Evolutionary conservation across 768 basidiomycete species (phyloP).

Genomic region (Lactifluus piperatus): DNA sequence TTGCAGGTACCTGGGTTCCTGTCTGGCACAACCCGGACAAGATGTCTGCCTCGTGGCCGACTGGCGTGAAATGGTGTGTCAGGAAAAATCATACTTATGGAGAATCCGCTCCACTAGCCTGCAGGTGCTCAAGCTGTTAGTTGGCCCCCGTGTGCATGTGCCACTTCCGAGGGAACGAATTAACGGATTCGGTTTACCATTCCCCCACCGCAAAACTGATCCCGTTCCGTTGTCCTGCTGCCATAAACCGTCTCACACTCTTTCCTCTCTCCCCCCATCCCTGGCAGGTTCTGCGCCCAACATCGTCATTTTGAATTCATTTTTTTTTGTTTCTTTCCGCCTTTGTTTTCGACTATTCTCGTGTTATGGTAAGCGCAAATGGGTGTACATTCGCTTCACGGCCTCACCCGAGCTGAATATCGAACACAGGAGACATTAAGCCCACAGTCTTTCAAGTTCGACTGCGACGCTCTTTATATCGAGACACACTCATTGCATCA

Average conservation of each 20-base stretch:
- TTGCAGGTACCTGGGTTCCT: not conserved
- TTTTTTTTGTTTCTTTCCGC: not conserved
- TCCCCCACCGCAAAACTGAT: not conserved
- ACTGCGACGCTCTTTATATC: constrained; percentile 19
- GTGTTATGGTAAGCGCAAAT: constrained; percentile 8
- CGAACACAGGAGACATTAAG: not conserved
- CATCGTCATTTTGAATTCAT: not conserved
- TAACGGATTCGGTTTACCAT: not conserved
- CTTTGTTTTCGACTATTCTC: not conserved
- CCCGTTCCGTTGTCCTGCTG: not conserved
- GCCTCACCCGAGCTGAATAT: not conserved
- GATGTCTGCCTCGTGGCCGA: constrained; percentile 1
- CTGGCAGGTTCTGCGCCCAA: not conserved
- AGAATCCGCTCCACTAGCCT: constrained; percentile 8
- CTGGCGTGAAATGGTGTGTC: constrained; percentile 8
- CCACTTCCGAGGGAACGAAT: constrained; percentile 1
- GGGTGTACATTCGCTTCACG: not conserved
- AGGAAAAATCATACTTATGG: constrained; percentile 3
- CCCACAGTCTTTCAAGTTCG: constrained; percentile 17
- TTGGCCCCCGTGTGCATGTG: not conserved
- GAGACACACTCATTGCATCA: constrained; percentile 20
- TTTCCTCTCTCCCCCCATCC: not conserved
- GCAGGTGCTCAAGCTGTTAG: not conserved
- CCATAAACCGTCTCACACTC: not conserved
- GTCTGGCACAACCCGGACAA: not conserved